Base-by-base conservation (phyloP, 805 yeast genomes). In the Candida silvicultrix region DNA sequence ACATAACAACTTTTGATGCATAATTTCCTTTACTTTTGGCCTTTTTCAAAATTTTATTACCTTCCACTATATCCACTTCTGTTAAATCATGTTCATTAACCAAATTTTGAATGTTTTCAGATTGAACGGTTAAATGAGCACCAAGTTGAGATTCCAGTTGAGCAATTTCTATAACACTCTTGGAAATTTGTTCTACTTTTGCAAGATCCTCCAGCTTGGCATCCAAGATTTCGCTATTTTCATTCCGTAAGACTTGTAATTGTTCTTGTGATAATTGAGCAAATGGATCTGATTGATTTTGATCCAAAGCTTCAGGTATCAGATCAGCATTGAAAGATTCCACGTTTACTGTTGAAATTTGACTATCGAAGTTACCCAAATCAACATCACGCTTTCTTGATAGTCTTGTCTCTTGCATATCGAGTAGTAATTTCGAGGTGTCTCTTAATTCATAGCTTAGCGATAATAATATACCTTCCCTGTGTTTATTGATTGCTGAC, bases 71-170 rank as follows among this genome's bases (percentile, higher is more conserved):
- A 50, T 89, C 89, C 7, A 72, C 55, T 45, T 80, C 77, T 1
- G 87, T 78, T 50, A 79, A 79, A 49, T 79, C 80, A 49, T 86
- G 90, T 49, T 81, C 81, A 48, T 81, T 83, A 41, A 80, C 63
- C 50, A 89, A 68, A 36, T 71, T 68, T 42, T 76, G 71, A 15
- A 89, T 84, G 59, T 78, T 81, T 44, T 83, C 84, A 6, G 84
- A 79, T 64, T 89, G 97, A 1, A 78, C 63, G 21, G 78, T 77
- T 41, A 89, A 69, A 59, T 90, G 95, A 45, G 81, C 70, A 12
- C 87, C 74, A 45, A 89, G 69, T 57, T 87, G 94, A 21, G 81
- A 71, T 57, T 89, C 92, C 50, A 90, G 63, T 45, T 81, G 77
- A 1, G 89, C 75, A 38, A 90, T 83, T 57, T 88, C 96, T 39